phyloP scores from a whole-genome alignment of 305 asterid genomes.

The Euphrasia arctica region DNA sequence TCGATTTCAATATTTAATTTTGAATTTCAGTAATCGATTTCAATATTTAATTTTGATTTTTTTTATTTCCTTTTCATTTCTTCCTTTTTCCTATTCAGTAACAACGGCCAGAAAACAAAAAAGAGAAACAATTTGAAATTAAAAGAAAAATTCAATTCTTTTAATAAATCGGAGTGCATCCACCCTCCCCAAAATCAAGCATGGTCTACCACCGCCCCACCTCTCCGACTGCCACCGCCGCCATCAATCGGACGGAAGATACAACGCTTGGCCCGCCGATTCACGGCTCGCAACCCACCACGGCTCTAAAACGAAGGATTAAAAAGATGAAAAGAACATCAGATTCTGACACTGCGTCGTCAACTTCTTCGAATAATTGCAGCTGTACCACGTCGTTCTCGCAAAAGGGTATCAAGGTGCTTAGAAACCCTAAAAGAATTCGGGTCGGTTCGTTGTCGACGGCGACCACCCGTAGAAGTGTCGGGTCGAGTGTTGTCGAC shows the following conservation, averaged over 20 bases:
- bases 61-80: too few relatives aligned
- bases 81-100: too few relatives aligned
- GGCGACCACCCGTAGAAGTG: constrained; percentile 24
- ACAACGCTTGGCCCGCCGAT: neutral
- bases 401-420: constrained; percentile 54
- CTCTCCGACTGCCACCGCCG: neutral
- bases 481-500: constrained; percentile 42
- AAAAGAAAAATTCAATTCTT: too few relatives aligned
- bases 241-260: neutral
- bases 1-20: too few relatives aligned
- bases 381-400: constrained; percentile 30
- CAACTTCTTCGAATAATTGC: constrained; percentile 44
- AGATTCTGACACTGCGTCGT: constrained; percentile 38
- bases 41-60: too few relatives aligned
- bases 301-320: constrained; percentile 23
- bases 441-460: constrained; percentile 35
- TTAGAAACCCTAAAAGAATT: constrained; percentile 40
- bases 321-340: constrained; percentile 39
- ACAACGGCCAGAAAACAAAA: constrained; percentile 5
- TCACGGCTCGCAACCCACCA: neutral
- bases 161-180: too few relatives aligned
- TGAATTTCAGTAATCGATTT: too few relatives aligned
- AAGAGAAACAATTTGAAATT: neutral
- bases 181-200: neutral
- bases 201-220: neutral